Evolutionary conservation across 352 stramenopile species (phyloP), one percentile per base, ranked within the genome.

Genomic region (Phytophthora agathidicida): DNA sequence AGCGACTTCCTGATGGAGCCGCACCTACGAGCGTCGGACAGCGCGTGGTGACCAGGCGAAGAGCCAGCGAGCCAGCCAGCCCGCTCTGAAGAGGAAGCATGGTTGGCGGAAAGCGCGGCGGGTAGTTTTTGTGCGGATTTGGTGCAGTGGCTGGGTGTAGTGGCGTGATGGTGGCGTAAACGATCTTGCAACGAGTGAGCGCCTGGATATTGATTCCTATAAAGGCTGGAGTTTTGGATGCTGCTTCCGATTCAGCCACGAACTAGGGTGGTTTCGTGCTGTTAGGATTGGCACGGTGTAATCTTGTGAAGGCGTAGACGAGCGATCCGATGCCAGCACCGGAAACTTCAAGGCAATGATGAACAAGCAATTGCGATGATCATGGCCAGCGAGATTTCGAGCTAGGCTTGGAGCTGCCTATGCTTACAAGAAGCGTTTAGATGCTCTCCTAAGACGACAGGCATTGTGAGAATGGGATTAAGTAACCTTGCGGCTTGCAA

Each of bases 1-100:
- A 78, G 65, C 22, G 68, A 80, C 41, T 92, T 92, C 46, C 48
- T 88, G 9, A 60, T 63, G 4, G 73, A 83, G 55, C 65, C 71
- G 3, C 52, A 47, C 14, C 35, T 55, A 10, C 46, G 58, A n/a
- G 30, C 38, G 7, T 57, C 52, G 16, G 16, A 26, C 24, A 56
- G 32, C 36, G 23, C 10, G 17, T 46, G 45, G 45, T 35, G 45
- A 43, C 33, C n/a, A 54, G 45, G 31, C 30, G 10, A 6, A 13
- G 20, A 53, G 27, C 44, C 3, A 31, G 44, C 43, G 36, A 57
- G 37, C 36, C 48, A 32, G 48, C 48, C 48, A 22, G 33, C 32
- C 31, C 17, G 31, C 45, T n/a, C n/a, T n/a, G n/a, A n/a, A n/a
- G 22, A 20, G 31, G 23, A 51, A 39, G 19, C 28, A 13, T 22